These are phyloP conservation scores for Chrysoporthe austroafricana DNA, from an alignment of 2,329 filamentous ascomycete genomes.

Conservation along the genomic window DNA sequence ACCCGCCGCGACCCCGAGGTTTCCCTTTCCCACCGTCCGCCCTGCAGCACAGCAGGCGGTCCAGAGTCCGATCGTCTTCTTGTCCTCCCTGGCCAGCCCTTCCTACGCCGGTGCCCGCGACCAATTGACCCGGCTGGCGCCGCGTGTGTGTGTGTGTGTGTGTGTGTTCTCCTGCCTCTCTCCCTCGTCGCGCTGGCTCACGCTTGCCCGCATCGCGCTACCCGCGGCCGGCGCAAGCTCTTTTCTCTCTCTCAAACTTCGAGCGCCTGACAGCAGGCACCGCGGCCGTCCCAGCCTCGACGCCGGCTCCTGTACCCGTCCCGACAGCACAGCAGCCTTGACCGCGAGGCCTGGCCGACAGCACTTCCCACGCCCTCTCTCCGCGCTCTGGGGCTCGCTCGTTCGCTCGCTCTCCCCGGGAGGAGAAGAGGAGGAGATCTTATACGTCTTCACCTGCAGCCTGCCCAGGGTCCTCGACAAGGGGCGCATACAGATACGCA, in stretches of 20 bases:
- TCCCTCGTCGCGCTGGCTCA: constrained; percentile 24
- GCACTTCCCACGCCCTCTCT: no score
- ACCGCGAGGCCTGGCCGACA: no score
- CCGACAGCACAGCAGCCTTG: not conserved
- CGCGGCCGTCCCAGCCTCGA: constrained; percentile 14
- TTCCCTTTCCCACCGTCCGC: not conserved
- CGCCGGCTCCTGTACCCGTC: constrained; percentile 17
- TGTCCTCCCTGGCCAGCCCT: not conserved
- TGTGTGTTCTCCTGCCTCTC: constrained; percentile 33
- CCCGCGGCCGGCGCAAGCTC: constrained; percentile 21
- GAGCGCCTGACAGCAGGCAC: constrained; percentile 16
- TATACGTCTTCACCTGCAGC: constrained; percentile 18
- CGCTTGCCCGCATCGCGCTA: constrained; percentile 25
- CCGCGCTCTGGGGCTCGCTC: not conserved
- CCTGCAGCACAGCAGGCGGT: not conserved
- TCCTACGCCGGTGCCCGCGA: not conserved
- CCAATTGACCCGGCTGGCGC: not conserved
- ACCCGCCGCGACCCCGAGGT: not conserved
- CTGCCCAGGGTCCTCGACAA: not conserved
- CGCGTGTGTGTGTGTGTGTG: not conserved
- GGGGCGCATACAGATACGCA: constrained; percentile 1
- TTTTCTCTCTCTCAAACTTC: constrained; percentile 5
- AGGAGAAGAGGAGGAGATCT: constrained; percentile 10
- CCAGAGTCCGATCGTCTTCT: not conserved
- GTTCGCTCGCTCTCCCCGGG: not conserved